Base-by-base conservation (phyloP, 2,329 filamentous ascomycete species). In the Fusarium buharicum region DNA sequence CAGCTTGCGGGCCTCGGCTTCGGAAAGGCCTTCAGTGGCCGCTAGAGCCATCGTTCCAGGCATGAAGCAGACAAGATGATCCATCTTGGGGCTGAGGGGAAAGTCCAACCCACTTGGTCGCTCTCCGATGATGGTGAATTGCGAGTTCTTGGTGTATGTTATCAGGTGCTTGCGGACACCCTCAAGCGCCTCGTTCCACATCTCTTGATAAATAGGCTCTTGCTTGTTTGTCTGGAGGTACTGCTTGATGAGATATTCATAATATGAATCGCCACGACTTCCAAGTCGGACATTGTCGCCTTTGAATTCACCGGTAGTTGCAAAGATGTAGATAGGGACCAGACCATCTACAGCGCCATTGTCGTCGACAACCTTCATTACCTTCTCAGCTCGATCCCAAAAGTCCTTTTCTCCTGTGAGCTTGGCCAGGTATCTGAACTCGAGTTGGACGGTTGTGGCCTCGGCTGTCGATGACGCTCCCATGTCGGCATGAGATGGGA, bases 191-290 rank as follows among this genome's bases (percentile, higher is more conserved):
- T 99, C 90, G 34, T 94, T 84, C 93, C 96, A 99, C 88, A 99
- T 91, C 13, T 95, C 91, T 64, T 89, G 82, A 76, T 99, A 99
- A 14, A 98, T 79, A 0, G 87, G 82, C 74, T 99, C 94, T 71
- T 93, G 83, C 73, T 90, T 87, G 53, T 91, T 91, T 12, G 95
- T 99, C 76, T 99, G 95, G 17, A 97, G 83, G 74, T 96, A 98
- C 75, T 99, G 95, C 79, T 99, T 99, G 81, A 98, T 96, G 46
- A 99, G 86, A 75, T 99, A 99, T 78, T 99, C 92, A 78, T 99
- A 99, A 78, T 98, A 99, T 43, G 93, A 97, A 79, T 99, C 95
- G 40, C 95, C 95, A 59, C 95, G 87, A 74, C 92, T 97, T 34
- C 95, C 95, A 18, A 98, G 83, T 16, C 95, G 90, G 70, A 99